Evolutionary conservation across 805 yeast genomes (phyloP), one percentile per base, ranked within the genome.

Genomic region (Suhomyces sp.): DNA sequence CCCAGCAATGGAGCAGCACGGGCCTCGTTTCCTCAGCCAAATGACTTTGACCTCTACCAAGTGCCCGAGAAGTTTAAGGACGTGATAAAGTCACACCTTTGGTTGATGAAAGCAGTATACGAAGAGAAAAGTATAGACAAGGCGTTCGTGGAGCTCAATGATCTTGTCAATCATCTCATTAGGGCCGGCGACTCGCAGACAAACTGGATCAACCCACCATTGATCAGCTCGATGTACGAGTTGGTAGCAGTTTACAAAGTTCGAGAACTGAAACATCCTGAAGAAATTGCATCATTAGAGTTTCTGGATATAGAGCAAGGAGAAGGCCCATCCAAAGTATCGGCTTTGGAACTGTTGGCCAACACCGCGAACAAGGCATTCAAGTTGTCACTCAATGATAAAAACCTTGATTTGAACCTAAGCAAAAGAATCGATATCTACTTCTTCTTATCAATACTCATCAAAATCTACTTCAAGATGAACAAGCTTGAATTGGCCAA

Each of bases 361-460:
- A 73, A 84, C 54, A 77, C 85, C 2, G 75, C 90, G 50, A 90
- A 89, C 65, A 78, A 83, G 53, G 80, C 92, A 6, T 87, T 89
- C 69, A 88, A 86, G 52, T 63, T 87, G 3, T 88, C 96, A 55
- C 72, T 91, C 43, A 88, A 87, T 56, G 97, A 91, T 66, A 78
- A 92, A 52, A 83, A 83, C 54, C 79, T 81, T n/a, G 79, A 79
- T 24, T 46, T 66, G 19, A 47, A 45, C 0, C 59, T 60, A 12
- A 81, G 86, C 54, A 86, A 87, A 62, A 77, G 85, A 60, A 67
- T 69, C 56, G 87, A 85, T 47, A 84, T 87, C 17, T 88, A 85
- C 67, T 84, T 80, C 66, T 86, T 89, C 64, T 80, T 87, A 17
- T 84, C 85, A 39, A 78, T 84, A 49, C 78, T 90, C 52, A 83